Evolutionary conservation across 1,139 yeast species (phyloP).

Genomic region (Sugiyamaella japonica): DNA sequence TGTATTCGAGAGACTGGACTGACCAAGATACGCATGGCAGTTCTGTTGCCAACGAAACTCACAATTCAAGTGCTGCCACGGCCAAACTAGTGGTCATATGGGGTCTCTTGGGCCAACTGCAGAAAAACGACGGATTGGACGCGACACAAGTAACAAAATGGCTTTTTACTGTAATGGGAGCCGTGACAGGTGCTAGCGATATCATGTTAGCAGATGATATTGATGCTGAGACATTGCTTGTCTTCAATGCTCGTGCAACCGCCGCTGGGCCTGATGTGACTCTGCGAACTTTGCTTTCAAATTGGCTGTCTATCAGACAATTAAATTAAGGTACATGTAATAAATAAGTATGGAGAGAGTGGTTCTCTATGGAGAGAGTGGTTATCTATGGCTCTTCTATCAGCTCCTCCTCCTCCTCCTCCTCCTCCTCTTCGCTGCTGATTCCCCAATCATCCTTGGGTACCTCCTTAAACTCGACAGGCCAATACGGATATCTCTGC

Average conservation of each 20-base stretch:
- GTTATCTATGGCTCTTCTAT: conserved; percentile 3
- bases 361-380: not conserved
- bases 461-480: conserved; percentile 35
- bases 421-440: conserved; percentile 31
- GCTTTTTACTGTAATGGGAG: conserved; percentile 16
- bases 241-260: conserved; percentile 8
- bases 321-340: conserved; percentile 1
- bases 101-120: conserved; percentile 18
- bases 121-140: conserved; percentile 11
- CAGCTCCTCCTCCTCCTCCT: conserved; percentile 11
- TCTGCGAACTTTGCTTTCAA: not conserved
- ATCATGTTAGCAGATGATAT: conserved; percentile 12
- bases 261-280: not conserved
- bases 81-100: conserved; percentile 12
- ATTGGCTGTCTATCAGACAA: conserved; percentile 13
- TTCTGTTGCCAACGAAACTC: not conserved
- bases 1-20: conserved; percentile 17
- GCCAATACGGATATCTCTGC: conserved; percentile 43
- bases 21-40: not conserved
- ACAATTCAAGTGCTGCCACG: not conserved
- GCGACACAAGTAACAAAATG: conserved; percentile 11
- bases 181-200: not conserved
- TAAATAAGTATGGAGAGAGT: not conserved
- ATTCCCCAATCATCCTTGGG: conserved; percentile 30
- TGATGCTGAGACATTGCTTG: not conserved